A percentile compares a stretch with the other conserved stretches of the same genome.
phyloP scores from a whole-genome alignment of 1,139 yeast species.

The Debaryomyces sp. region DNA sequence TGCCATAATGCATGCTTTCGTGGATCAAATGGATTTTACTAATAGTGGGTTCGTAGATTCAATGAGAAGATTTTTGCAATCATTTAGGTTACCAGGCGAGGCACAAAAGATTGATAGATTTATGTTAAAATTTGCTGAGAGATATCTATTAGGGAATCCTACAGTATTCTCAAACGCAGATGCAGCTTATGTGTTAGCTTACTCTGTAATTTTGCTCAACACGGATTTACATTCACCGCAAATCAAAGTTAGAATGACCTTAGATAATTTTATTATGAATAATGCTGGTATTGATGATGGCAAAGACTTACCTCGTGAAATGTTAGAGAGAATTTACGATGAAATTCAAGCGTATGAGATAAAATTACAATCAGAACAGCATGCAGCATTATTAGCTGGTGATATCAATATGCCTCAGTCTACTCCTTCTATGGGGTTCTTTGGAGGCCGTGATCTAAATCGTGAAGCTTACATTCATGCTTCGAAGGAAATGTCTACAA shows the following conservation, averaged over 20 bases:
- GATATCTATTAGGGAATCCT: slow-evolving; percentile 88
- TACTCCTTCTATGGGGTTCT: slow-evolving; percentile 57
- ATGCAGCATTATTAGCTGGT: slow-evolving; percentile 81
- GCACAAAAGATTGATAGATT: slow-evolving; percentile 96
- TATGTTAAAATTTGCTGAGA: slow-evolving; percentile 95
- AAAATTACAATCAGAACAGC: slow-evolving; percentile 90
- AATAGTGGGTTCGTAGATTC: slow-evolving; percentile 79
- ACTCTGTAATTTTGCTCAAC: slow-evolving; percentile 89
- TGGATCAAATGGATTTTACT: slow-evolving; percentile 81
- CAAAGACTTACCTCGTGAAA: slow-evolving; percentile 75
- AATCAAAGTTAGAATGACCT: slow-evolving; percentile 81
- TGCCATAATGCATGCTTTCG: slow-evolving; percentile 90
- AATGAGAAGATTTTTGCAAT: slow-evolving; percentile 78
- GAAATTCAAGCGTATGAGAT: slow-evolving; percentile 86
- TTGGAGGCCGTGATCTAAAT: slow-evolving; percentile 73
- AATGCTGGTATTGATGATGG: slow-evolving; percentile 96
- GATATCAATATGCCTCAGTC: slow-evolving; percentile 44
- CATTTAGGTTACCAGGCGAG: slow-evolving; percentile 95
- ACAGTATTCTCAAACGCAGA: slow-evolving; percentile 86
- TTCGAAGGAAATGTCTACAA: slow-evolving; percentile 85
- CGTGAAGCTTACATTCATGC: slow-evolving; percentile 92
- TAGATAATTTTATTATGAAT: slow-evolving; percentile 81
- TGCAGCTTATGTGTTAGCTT: slow-evolving; percentile 89
- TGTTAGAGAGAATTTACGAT: slow-evolving; percentile 65
- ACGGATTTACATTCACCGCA: slow-evolving; percentile 94